These are phyloP conservation scores for Aspergillus bridgeri DNA, from an alignment of 495 filamentous ascomycete species.

Conservation along the genomic window DNA sequence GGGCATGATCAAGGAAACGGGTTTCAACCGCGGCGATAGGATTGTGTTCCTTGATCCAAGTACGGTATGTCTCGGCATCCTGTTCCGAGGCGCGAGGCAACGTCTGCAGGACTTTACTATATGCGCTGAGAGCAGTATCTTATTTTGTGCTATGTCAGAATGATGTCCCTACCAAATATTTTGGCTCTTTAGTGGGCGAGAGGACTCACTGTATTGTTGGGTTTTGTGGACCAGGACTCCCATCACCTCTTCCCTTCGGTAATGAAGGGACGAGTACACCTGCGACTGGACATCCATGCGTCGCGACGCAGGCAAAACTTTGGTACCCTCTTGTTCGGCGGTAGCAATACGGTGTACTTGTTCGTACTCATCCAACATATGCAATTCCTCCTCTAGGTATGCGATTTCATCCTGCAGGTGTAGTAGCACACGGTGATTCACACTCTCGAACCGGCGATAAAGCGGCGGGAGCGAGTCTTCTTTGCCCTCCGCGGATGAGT, in stretches of 20 bases:
- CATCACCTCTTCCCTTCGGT: conserved; percentile 66
- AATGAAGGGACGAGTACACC: conserved; percentile 65
- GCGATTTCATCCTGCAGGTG: conserved; percentile 84
- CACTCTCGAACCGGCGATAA: conserved; percentile 77
- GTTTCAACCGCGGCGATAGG: conserved; percentile 66
- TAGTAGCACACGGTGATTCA: conserved; percentile 83
- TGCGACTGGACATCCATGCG: conserved; percentile 59
- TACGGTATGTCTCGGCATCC: conserved; percentile 61
- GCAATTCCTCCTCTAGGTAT: conserved; percentile 72
- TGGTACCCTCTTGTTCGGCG: conserved; percentile 45
- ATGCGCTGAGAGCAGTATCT: conserved; percentile 71
- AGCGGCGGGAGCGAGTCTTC: conserved; percentile 57
- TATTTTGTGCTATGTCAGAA: neutral
- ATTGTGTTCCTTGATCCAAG: conserved; percentile 58
- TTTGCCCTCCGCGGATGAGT: conserved; percentile 32
- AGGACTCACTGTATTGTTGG: conserved; percentile 74
- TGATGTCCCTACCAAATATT: neutral
- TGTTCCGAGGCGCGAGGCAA: conserved; percentile 52
- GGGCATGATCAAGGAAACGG: conserved; percentile 60
- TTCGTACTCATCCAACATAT: conserved; percentile 67
- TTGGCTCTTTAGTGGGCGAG: neutral
- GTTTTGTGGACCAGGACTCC: conserved; percentile 69
- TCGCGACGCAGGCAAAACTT: conserved; percentile 58
- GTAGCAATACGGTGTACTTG: conserved; percentile 58
- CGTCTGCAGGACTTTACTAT: conserved; percentile 55